Evolutionary conservation across 2,329 filamentous ascomycete genomes (phyloP), one percentile per base, ranked within the genome.

Genomic region (Chlorencoelia australis): DNA sequence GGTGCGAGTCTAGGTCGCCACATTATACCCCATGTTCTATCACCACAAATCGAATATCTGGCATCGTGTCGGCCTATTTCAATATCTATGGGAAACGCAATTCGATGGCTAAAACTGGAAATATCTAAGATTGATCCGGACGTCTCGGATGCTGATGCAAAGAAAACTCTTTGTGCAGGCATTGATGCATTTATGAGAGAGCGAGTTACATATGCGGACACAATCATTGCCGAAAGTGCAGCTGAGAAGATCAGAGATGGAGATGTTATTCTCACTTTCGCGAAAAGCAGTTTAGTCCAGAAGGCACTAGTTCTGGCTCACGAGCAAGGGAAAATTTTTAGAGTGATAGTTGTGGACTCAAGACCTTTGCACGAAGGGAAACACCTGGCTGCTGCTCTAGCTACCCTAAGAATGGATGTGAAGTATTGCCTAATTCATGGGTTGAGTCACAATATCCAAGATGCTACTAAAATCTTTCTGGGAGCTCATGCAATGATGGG

Each of bases 21-120:
- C 64, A 79, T 98, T 51, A 91, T 86, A 20, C 82, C 84, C 8
- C 86, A 96, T 60, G 79, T 86, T 46, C 76, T 98, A 41, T 91
- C 87, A 53, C 85, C 88, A 24, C 91, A 98, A 61, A 95, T 98
- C 54, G 87, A 93, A 47, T 95, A 93, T 56, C 73, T 98, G 42
- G 84, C 85, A 42, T 86, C 86, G 48, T 95, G 88, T 55, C 79
- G 91, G n/a, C 88, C 91, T 21, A 83, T 98, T 63, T 93, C 85
- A 48, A 91, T 94, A 61, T 86, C 85, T 44, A 94, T 96, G 79
- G 91, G 91, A 42, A 98, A 96, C 59, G 87, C 87, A 22, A 94
- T 98, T 56, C 77, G 91, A 37, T 89, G 87, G 70, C 71, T 98
- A 33, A 98, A 98, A 66, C 75, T 94, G 31, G 77, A 86, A 53